A percentile compares a stretch with the other conserved stretches of the same genome.
These are phyloP conservation scores for Aspergillus asperescens DNA, from an alignment of 495 filamentous ascomycete genomes.

Conservation along the genomic window DNA sequence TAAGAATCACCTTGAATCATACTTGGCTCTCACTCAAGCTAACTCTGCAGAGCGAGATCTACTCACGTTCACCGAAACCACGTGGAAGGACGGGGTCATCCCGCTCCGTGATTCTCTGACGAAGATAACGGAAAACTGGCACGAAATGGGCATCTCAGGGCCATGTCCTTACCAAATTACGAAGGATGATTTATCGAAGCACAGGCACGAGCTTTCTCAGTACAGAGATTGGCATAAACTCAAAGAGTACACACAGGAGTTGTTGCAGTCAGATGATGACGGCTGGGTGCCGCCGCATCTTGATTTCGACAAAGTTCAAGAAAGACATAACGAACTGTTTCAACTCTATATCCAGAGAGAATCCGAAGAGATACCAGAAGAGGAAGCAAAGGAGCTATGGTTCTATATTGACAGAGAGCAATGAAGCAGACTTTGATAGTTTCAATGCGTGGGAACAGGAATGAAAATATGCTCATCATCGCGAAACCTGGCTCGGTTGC, in stretches of 20 bases:
- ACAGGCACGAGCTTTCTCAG: conserved; percentile 16
- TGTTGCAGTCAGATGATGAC: conserved; percentile 27
- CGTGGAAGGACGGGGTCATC: conserved; percentile 26
- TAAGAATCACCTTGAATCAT: conserved; percentile 19
- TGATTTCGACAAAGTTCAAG: conserved; percentile 19
- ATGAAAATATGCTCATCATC: background rate
- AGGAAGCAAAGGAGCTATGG: conserved; percentile 21
- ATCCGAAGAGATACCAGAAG: conserved; percentile 18
- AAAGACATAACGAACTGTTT: conserved; percentile 19
- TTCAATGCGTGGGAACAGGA: background rate
- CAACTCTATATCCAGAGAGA: conserved; percentile 17
- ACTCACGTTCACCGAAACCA: conserved; percentile 18
- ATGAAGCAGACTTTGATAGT: background rate
- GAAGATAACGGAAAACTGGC: conserved; percentile 21
- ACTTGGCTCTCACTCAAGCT: conserved; percentile 18
- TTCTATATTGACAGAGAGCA: conserved; percentile 11
- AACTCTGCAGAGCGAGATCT: conserved; percentile 18
- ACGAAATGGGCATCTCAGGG: conserved; percentile 15
- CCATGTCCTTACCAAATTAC: conserved; percentile 22
- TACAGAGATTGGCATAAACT: conserved; percentile 25
- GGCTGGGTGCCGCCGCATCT: conserved; percentile 27
- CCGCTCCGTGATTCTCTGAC: conserved; percentile 26
- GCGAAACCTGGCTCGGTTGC: background rate
- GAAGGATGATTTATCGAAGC: conserved; percentile 16
- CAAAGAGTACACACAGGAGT: conserved; percentile 22